Conservation (phyloP, 1,284 basidiomycete genomes). For the Apiotrichum akiyoshidainum region DNA sequence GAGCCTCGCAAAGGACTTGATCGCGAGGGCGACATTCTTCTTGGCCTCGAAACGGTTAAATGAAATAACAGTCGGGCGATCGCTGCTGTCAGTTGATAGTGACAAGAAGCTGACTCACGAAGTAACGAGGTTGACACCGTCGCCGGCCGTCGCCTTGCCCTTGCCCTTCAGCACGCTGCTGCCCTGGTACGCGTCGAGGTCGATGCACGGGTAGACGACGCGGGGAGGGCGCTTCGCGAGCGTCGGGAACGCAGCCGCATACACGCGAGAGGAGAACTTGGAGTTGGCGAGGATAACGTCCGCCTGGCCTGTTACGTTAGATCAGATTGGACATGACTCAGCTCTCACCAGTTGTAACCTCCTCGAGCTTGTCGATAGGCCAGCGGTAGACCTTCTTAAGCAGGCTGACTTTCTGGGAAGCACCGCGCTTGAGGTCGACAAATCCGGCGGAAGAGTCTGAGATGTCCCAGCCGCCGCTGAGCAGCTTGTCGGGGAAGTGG, state of each 20-base stretch:
- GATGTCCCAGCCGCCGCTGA: conserved; percentile 54
- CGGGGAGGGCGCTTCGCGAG: conserved; percentile 60
- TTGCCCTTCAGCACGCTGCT: conserved; percentile 31
- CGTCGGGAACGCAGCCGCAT: conserved; percentile 69
- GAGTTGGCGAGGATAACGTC: conserved; percentile 92
- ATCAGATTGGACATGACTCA: too few species aligned
- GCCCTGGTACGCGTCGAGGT: conserved; percentile 64
- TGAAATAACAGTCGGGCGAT: conserved; percentile 74
- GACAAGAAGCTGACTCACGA: conserved; percentile 58
- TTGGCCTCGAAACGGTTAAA: conserved; percentile 95
- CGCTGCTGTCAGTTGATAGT: conserved; percentile 52
- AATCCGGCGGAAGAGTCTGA: conserved; percentile 26
- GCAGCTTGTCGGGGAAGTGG: conserved; percentile 92
- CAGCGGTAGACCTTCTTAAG: conserved; percentile 74
- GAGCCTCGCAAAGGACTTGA: conserved; percentile 63
- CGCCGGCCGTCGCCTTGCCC: conserved; percentile 48
- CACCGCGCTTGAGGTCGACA: conserved; percentile 69
- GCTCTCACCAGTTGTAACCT: conserved; percentile 81
- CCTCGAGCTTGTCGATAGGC: conserved; percentile 88
- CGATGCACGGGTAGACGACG: conserved; percentile 91
- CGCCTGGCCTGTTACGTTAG: conserved; percentile 81
- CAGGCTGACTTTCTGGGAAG: conserved; percentile 51
- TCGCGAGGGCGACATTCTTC: conserved; percentile 81
- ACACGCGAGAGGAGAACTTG: conserved; percentile 77
- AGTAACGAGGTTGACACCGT: conserved; percentile 59